Base-by-base conservation (phyloP, 495 filamentous ascomycete species). In the Aspergillus cristatus region DNA sequence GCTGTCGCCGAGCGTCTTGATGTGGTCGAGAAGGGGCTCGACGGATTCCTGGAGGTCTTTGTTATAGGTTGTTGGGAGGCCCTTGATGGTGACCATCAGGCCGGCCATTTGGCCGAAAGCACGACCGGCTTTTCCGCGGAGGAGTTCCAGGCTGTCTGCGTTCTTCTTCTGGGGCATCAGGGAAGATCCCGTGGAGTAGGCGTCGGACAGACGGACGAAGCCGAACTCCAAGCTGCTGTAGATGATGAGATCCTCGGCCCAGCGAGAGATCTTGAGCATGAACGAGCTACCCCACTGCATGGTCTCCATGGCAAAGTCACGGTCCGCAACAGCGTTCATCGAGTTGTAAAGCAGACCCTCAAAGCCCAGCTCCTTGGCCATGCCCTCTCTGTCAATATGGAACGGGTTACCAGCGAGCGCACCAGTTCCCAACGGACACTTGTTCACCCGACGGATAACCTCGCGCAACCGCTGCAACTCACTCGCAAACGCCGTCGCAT, bases 321-420 rank as follows among this genome's bases (percentile, higher is more conserved):
- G 79, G 59, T 94, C 86, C 6, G 72, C 79, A 14, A 94, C 86
- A 16, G 77, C 82, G 45, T 75, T 77, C 78, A 97, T 78, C 7
- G 77, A 84, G 65, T 96, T 97, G 66, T 76, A 79, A 34, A 90
- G 66, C 22, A 94, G 63, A 5, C 78, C 80, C 0, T 83, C 79
- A 48, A 95, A 96, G 38, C 88, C 86, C 3, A 96, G 76, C 62
- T 96, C 89, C 54, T 81, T 72, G 7, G 86, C 84, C 71, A 96
- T 86, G 38, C 78, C 75, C 41, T 83, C 79, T n/a, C 89, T 78
- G 56, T 95, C 90, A 53, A 96, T 85, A 46, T 75, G 68, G 62
- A 95, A 95, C 3, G 85, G 78, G 65, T 96, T 95, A 17, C 89
- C 89, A n/a, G 87, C 86, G 2, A 95, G 71, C 1, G 87, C 90